A percentile compares a stretch with the other conserved stretches of the same genome.
Evolutionary conservation across 139 green algal species (phyloP).

Genomic region (Monoraphidium neglectum): DNA sequence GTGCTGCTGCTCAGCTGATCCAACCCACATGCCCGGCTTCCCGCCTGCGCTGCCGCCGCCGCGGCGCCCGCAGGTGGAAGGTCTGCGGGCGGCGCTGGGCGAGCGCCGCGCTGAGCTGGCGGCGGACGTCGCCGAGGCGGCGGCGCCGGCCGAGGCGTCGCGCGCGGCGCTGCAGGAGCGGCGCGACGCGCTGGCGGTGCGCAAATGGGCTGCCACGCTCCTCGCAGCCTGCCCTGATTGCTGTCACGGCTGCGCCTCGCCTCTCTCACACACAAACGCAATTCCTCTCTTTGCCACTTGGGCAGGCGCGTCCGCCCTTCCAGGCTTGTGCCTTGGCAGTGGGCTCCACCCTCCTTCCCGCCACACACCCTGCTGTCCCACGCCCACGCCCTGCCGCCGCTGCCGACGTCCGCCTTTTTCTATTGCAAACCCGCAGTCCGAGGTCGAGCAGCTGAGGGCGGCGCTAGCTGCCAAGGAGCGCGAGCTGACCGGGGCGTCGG

Average conservation of each 20-base stretch:
- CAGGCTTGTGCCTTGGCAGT: too few species aligned
- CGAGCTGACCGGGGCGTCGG: slow-evolving; percentile 14
- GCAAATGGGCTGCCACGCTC: background rate
- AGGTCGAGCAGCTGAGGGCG: slow-evolving; percentile 36
- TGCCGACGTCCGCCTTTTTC: background rate
- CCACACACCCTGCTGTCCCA: too few species aligned
- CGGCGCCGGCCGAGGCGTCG: background rate
- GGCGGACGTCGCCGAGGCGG: background rate
- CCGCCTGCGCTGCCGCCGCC: slow-evolving; percentile 14
- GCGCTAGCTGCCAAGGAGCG: slow-evolving; percentile 31
- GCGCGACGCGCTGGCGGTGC: slow-evolving; percentile 18
- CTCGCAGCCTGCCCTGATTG: background rate
- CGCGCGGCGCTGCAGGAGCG: background rate
- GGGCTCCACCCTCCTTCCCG: too few species aligned
- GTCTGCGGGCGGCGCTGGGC: slow-evolving; percentile 8
- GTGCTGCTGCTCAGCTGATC: too few species aligned
- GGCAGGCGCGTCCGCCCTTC: too few species aligned
- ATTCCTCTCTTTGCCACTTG: too few species aligned
- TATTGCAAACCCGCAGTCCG: slow-evolving; percentile 10
- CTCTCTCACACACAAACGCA: too few species aligned
- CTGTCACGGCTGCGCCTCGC: background rate
- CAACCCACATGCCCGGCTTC: background rate
- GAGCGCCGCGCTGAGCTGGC: slow-evolving; percentile 16
- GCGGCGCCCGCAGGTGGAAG: background rate
- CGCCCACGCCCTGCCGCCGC: background rate